Base-by-base conservation (phyloP, 73 alveolate species). In the Paramecium pentaurelia region DNA sequence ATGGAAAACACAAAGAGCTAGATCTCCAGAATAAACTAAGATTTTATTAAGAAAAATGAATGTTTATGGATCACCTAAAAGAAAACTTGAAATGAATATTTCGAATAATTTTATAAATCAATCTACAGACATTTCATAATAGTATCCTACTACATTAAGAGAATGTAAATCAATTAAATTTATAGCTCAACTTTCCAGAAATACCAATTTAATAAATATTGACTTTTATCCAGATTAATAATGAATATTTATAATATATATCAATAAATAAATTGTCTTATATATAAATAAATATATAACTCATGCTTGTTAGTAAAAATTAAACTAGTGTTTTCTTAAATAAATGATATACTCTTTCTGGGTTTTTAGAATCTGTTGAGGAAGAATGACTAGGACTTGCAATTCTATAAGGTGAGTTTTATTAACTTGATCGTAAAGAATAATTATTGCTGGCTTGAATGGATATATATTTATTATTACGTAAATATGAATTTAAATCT, bases 391-490 rank as follows among this genome's bases (percentile, higher is more conserved):
- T 3, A 12, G 37, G 49, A 75, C 49, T 75, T 16, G 88, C 10
- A 6, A 75, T 40, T 75, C 88, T 75, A 75, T 75, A 75, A 36
- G 88, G 88, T 4, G 88, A 75, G 40, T 45, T 40, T 75, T 75
- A 37, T 34, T 34, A 27, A 75, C 88, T 75, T 16, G 88, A 75
- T 75, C 37, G 40, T 12, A 75, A 27, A 1, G 88, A 75, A 36
- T 75, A 75, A 75, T 75, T 75, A 37, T 75, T 75, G 88, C 88
- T 75, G 10, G 58, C 88, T 75, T 37, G 9, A 16, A 37, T 11
- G 18, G 4, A 75, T 75, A 18, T 18, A 14, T 32, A 75, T n/a
- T 37, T 34, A 37, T 9, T 30, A 68, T 0, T 80, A 80, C 91
- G 58, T 47, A 25, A 47, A 49, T 45, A 80, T n/a, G 91, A 49